A percentile compares a stretch with the other conserved stretches of the same genome.
phyloP scores from a whole-genome alignment of 2,329 filamentous ascomycete genomes.

The Xylaria sp. region DNA sequence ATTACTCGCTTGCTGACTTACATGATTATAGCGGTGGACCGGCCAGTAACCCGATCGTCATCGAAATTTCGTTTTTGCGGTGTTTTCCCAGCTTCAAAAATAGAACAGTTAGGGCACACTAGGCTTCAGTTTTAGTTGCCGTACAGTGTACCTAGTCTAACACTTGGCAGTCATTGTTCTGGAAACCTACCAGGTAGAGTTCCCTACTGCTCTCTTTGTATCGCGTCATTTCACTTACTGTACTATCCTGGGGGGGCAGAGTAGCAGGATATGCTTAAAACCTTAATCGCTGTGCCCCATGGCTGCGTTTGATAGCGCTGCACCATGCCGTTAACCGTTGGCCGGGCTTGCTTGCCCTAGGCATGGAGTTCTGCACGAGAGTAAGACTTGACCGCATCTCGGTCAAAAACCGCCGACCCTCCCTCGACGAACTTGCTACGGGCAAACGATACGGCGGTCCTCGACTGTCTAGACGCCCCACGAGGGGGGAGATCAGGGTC shows the following conservation, averaged over 20 bases:
- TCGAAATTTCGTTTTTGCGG: neutral
- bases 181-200: neutral
- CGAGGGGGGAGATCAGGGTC: constrained; percentile 12
- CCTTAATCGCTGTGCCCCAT: constrained; percentile 37
- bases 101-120: constrained; percentile 19
- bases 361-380: neutral
- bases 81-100: constrained; percentile 31
- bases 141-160: constrained; percentile 11
- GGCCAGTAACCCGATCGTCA: constrained; percentile 13
- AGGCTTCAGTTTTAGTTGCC: constrained; percentile 1
- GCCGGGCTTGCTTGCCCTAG: constrained; percentile 20
- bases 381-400: constrained; percentile 39
- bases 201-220: neutral
- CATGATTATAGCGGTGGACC: constrained; percentile 19
- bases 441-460: neutral
- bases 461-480: constrained; percentile 14
- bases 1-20: constrained; percentile 24
- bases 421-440: constrained; percentile 29
- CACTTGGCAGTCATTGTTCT: constrained; percentile 16
- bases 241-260: constrained; percentile 1
- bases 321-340: constrained; percentile 29
- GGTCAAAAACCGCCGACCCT: constrained; percentile 37
- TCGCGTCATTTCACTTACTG: constrained; percentile 37
- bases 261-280: constrained; percentile 37
- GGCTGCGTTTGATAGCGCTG: constrained; percentile 11